Conservation (phyloP, 2,329 filamentous ascomycete genomes). For the Boeremia exigua region DNA sequence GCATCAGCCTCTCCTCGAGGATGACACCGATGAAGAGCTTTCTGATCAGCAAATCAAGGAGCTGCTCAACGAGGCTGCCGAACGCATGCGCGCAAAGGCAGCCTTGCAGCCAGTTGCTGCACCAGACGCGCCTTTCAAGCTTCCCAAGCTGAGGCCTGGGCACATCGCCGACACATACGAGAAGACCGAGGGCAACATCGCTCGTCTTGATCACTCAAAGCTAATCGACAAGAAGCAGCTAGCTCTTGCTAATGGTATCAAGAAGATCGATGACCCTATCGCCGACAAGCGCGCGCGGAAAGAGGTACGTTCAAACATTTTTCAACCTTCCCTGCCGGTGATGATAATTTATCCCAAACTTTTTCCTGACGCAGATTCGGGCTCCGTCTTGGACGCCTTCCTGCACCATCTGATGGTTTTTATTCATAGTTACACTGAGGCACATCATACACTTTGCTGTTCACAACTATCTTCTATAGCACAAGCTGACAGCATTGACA, state of each 20-base stretch:
- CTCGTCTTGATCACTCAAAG: constrained; percentile 59
- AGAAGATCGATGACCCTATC: constrained; percentile 62
- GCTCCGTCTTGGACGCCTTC: constrained; percentile 81
- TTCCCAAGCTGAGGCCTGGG: constrained; percentile 59
- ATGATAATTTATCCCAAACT: constrained; percentile 77
- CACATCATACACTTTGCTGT: constrained; percentile 23
- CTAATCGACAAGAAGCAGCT: constrained; percentile 57
- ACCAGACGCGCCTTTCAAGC: constrained; percentile 49
- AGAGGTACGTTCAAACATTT: constrained; percentile 57
- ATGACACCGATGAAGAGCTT: constrained; percentile 55
- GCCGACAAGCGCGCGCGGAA: constrained; percentile 53
- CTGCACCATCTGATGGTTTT: constrained; percentile 71
- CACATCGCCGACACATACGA: constrained; percentile 61
- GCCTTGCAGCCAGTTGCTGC: constrained; percentile 33
- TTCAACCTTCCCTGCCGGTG: constrained; percentile 57
- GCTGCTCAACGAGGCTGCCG: constrained; percentile 68
- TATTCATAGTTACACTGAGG: constrained; percentile 81
- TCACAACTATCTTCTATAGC: constrained; percentile 7
- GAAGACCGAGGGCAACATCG: constrained; percentile 58
- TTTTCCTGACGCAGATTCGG: constrained; percentile 73
- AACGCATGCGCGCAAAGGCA: constrained; percentile 58
- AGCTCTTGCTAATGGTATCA: constrained; percentile 55
- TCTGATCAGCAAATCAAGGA: constrained; percentile 69
- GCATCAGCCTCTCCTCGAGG: constrained; percentile 41
- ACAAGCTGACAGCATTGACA: constrained; percentile 42